Conservation (phyloP, 169 alveolate genomes). For the Prorocentrum cordatum region DNA sequence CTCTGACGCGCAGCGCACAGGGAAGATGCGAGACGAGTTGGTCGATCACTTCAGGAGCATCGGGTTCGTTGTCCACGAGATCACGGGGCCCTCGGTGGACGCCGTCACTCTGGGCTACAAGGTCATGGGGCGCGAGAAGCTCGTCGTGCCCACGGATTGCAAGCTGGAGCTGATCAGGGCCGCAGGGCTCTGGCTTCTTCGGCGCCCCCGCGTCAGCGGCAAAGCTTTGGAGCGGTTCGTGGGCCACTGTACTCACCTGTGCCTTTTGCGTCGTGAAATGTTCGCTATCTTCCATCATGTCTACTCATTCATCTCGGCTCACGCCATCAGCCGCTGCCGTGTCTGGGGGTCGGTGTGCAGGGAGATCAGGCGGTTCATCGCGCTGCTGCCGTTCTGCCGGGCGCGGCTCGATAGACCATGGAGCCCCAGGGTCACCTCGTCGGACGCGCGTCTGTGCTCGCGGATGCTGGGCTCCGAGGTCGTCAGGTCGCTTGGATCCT, state of each 20-base stretch:
- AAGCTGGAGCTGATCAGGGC: too few species aligned
- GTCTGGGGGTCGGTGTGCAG: too few species aligned
- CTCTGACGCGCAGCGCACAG: neutral
- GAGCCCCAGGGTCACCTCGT: neutral
- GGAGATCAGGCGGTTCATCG: too few species aligned
- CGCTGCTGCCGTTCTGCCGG: too few species aligned
- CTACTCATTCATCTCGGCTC: too few species aligned
- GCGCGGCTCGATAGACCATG: too few species aligned
- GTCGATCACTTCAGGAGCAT: neutral
- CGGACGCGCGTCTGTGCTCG: constrained; percentile 8
- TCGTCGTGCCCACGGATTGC: too few species aligned
- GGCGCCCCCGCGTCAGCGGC: neutral
- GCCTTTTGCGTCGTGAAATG: neutral
- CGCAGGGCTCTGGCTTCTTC: neutral
- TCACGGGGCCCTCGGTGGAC: too few species aligned
- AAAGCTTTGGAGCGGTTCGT: neutral
- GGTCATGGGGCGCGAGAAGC: too few species aligned
- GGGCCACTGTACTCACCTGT: neutral
- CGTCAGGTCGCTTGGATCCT: neutral
- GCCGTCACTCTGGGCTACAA: too few species aligned
- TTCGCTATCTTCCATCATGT: too few species aligned
- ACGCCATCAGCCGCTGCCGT: too few species aligned
- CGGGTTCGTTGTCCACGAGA: constrained; percentile 20
- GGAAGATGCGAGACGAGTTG: neutral
- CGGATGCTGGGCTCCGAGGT: neutral